Evolutionary conservation across 2,329 filamentous ascomycete species (phyloP), one percentile per base, ranked within the genome.

Genomic region (Cadophora sp.): DNA sequence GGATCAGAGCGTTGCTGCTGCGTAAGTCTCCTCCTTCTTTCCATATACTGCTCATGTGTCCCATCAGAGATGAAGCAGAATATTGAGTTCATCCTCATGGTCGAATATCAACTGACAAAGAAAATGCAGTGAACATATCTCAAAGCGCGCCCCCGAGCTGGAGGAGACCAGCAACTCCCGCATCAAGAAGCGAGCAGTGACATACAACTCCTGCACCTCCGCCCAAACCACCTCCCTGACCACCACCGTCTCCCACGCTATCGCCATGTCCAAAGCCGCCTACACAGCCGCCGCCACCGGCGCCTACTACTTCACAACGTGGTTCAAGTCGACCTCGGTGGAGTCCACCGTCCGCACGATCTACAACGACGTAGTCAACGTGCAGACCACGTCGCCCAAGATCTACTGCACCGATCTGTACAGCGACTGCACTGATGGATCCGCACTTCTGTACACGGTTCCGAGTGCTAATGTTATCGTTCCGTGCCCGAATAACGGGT

Each of bases 401-500:
- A 73, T 74, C 46, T 73, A 48, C 56, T 74, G 73, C 55, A 67
- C 64, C 3, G 73, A 74, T 50, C 50, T 53, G 5, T 73, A 74
- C 63, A 61, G 67, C 29, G 72, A 73, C 55, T 73, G 73, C 50
- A 14, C 72, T 19, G 69, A 71, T n/a, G 73, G 73, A 16, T 61
- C 27, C 5, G 73, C 73, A 8, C 63, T 74, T 9, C 69, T 74
- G 29, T 74, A 71, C 68, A 73, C 73, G 0, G 66, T 74, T 1
- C 72, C 72, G 5, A 67, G 65, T n/a, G 71, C 29, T 14, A 74
- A 74, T 29, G 48, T 55, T 50, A 73, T 74, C 48, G 61, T 73
- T 12, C 73, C 73, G 5, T 74, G 73, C 67, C 72, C 73, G 19
- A 68, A 64, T 22, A 74, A 74, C 37, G 73, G 73, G 48, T 74